Evolutionary conservation across 2,329 filamentous ascomycete species (phyloP), one percentile per base, ranked within the genome.

Genomic region (Phialocephala sp.): DNA sequence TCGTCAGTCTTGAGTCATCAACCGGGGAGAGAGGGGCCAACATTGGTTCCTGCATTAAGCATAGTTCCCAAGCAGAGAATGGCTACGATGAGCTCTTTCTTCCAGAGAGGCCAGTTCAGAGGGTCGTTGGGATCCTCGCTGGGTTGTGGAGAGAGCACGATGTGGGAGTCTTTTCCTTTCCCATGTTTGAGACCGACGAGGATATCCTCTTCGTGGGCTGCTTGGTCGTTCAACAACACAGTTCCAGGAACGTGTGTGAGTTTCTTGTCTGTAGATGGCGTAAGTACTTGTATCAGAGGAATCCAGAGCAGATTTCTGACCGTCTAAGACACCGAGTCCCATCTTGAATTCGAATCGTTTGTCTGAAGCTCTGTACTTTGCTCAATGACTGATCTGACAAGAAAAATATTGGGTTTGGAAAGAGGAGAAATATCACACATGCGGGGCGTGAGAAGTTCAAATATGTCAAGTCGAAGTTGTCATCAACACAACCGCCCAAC

Each of bases 71-170:
- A 70, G 22, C 77, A 75, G 9, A 82, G 72, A n/a, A 80, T 75
- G 6, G 76, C 68, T 4, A 82, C 71, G 57, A 81, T 77, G 22
- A 77, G 62, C 61, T 77, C 74, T 64, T 83, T 83, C 75, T 79
- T 81, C 64, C 69, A 65, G 3, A 71, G 63, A 11, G 73, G 62
- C 76, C 76, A 78, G 62, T 82, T 83, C 12, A 83, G 67, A 1
- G 82, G 82, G 65, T 84, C 82, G 63, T 83, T 83, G 0, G 81
- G 81, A 45, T 79, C 80, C 62, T 81, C 78, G 15, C 77, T 79
- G 1, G 82, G 82, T 69, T 83, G 81, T 12, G 82, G 79, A 24
- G 66, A 65, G 18, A 70, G 62, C 24, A 71, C 66, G 20, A 70
- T 66, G 24, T 69, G 62, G 4, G 57, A 20, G 24, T 62, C 24